A percentile compares a stretch with the other conserved stretches of the same genome.
Evolutionary conservation across 768 basidiomycete species (phyloP).

Genomic region (Trametes punicea): DNA sequence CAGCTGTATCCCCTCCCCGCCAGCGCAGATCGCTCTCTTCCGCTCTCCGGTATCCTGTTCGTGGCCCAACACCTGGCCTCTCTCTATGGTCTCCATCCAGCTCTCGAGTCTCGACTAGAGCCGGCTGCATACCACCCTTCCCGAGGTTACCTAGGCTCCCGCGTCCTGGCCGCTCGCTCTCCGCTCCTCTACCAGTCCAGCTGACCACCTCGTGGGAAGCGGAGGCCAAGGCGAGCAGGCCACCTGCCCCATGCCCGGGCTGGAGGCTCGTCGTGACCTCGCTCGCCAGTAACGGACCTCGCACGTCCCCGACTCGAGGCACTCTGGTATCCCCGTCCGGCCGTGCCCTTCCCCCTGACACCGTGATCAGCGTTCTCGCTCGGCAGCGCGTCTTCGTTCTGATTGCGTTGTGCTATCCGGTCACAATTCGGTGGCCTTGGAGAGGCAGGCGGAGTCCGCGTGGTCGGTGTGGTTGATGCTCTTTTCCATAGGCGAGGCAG

Average conservation of each 20-base stretch:
- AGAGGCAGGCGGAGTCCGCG: background rate
- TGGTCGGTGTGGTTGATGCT: background rate
- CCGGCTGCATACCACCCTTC: background rate
- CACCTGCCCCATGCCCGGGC: background rate
- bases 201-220: background rate
- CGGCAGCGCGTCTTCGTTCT: background rate
- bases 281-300: background rate
- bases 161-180: background rate
- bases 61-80: background rate
- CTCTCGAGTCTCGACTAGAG: background rate
- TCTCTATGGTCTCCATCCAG: background rate
- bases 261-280: background rate
- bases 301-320: no score
- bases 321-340: no score
- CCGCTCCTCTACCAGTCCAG: background rate
- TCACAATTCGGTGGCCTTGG: background rate
- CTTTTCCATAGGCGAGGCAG: no score
- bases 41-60: background rate
- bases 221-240: background rate
- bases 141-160: background rate
- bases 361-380: background rate
- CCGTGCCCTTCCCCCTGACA: no score
- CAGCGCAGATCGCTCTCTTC: no score
- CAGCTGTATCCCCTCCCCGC: no score
- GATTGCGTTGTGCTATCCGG: no score